Evolutionary conservation across 257 asterid species (phyloP).

Genomic region (Primulina tabacum): DNA sequence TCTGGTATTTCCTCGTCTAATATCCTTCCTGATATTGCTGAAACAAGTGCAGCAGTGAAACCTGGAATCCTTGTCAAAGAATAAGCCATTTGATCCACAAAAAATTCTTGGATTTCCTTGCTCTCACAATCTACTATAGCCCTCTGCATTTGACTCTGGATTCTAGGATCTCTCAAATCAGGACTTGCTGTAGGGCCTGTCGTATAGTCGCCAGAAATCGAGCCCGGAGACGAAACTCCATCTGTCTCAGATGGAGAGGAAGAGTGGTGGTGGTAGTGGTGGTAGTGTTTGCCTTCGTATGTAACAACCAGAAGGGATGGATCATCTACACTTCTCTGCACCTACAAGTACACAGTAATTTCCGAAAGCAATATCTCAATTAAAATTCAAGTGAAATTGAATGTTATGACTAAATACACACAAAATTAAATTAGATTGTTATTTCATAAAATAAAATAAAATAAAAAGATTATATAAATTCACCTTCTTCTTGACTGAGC

Average conservation of each 20-base stretch:
- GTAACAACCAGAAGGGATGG: constrained; percentile 58
- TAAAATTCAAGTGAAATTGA: background rate
- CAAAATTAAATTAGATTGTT: background rate
- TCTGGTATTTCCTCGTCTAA: constrained; percentile 41
- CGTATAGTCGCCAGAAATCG: constrained; percentile 13
- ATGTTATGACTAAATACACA: background rate
- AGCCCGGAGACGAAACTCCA: constrained; percentile 27
- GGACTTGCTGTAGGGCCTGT: background rate
- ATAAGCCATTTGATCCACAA: constrained; percentile 65
- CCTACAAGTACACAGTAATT: constrained; percentile 33
- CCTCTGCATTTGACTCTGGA: constrained; percentile 24
- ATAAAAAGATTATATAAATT: background rate
- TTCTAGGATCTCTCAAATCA: constrained; percentile 23
- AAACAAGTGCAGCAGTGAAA: constrained; percentile 68
- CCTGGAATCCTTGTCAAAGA: constrained; percentile 55
- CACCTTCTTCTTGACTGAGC: constrained; percentile 87
- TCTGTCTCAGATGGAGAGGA: constrained; percentile 32
- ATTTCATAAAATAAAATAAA: background rate
- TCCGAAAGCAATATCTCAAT: background rate
- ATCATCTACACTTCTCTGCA: constrained; percentile 67
- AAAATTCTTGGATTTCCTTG: constrained; percentile 31
- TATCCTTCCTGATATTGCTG: constrained; percentile 64
- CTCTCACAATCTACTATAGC: constrained; percentile 27
- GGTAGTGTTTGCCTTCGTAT: constrained; percentile 79
- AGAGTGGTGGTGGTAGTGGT: constrained; percentile 48